Evolutionary conservation across 2,329 filamentous ascomycete species (phyloP), one percentile per base, ranked within the genome.

Genomic region (Tolypocladium tropicale): DNA sequence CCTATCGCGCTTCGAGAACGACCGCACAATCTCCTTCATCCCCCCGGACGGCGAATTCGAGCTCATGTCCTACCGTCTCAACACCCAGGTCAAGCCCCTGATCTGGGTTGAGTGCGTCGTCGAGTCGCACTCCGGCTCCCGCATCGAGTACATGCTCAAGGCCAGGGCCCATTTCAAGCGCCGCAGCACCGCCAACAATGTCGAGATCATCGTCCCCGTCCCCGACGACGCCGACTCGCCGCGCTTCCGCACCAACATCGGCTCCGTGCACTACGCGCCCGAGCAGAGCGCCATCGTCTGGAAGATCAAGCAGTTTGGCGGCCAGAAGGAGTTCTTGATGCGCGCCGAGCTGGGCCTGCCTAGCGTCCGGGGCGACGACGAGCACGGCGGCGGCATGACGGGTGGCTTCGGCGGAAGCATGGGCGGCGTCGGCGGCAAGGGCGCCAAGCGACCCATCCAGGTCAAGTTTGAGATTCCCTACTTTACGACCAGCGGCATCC

Each of bases 391-490:
- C 60, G 93, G 93, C 61, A 97, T 97, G 93, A 97, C 93, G 63
- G 93, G 93, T 66, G 93, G 93, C 0, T 96, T 96, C 66, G 93
- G 93, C 60, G 93, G 93, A 23, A 96, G 90, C 69, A 96, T 96
- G 92, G 93, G 93, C 57, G 93, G 93, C 61, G 83, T 94, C 32
- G 85, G 82, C 23, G 86, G 84, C 57, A 97, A 97, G 76, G 89
- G 89, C 23, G 82, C 83, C 56, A 99, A 97, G 80, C 79, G 94
- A 64, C 94, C 94, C 1, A 99, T 99, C 67, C 93, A 92, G 72
- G 94, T 99, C 76, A 99, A 99, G 77, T 99, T 99, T 71, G 94
- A 99, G 78, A 99, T 99, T 68, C 94, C 94, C n/a, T 99, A 99
- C 75, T 99, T 99, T 71, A 99, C 94, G n/a, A 99, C 95, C 3